A percentile compares a stretch with the other conserved stretches of the same genome.
Evolutionary conservation across 352 stramenopile species (phyloP).

Genomic region (Globisporangium canariense): DNA sequence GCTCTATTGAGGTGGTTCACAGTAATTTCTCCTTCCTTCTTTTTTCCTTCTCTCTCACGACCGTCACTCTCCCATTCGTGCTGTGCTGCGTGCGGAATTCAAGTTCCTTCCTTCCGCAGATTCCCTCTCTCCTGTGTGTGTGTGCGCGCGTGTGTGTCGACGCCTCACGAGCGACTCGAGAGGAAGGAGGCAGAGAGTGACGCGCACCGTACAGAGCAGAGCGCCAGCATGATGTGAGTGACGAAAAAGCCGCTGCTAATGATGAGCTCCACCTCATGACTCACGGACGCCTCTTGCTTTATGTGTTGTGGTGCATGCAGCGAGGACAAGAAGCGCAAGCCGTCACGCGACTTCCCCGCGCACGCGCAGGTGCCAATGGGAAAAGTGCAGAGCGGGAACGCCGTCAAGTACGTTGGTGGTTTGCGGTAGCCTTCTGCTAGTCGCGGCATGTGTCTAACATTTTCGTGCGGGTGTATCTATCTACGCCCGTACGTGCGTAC

Average conservation of each 20-base stretch:
- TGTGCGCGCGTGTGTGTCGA: neutral
- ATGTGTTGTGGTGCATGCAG: constrained; percentile 16
- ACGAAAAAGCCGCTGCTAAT: neutral
- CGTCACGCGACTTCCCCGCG: constrained; percentile 71
- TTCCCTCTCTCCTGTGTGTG: neutral
- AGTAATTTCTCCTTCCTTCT: neutral
- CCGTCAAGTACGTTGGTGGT: constrained; percentile 23
- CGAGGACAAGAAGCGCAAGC: constrained; percentile 85
- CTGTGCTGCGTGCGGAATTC: neutral
- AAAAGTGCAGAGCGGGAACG: constrained; percentile 42
- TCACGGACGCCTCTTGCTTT: neutral
- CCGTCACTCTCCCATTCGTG: constrained; percentile 7
- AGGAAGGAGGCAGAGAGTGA: neutral
- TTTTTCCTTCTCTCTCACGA: constrained; percentile 9
- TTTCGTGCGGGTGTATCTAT: neutral
- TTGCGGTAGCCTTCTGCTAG: neutral
- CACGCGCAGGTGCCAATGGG: constrained; percentile 62
- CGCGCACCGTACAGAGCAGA: neutral
- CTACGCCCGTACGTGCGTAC: neutral
- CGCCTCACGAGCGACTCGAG: neutral
- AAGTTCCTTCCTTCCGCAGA: constrained; percentile 4
- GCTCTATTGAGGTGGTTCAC: neutral
- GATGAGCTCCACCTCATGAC: neutral
- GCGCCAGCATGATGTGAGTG: constrained; percentile 8
- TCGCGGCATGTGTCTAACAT: neutral